Percentiles rank a stretch among this genome's conserved stretches.
These are phyloP conservation scores for Aspergillus sparsus DNA, from an alignment of 495 filamentous ascomycete genomes.

Conservation along the genomic window DNA sequence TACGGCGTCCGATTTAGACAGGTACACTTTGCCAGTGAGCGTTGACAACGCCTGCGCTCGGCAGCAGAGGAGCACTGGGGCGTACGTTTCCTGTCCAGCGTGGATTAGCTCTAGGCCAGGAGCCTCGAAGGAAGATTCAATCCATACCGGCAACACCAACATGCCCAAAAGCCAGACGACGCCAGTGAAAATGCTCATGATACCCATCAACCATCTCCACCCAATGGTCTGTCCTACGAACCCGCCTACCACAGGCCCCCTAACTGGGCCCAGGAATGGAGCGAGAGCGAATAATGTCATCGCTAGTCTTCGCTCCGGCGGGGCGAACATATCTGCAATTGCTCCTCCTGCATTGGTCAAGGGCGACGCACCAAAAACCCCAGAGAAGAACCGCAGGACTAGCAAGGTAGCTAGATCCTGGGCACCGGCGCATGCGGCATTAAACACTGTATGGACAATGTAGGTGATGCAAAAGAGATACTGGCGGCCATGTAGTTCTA, in stretches of 20 bases:
- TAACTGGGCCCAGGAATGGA: conserved; percentile 53
- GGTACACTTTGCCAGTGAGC: conserved; percentile 55
- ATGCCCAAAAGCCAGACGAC: conserved; percentile 33
- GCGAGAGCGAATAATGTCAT: conserved; percentile 58
- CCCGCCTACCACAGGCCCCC: conserved; percentile 55
- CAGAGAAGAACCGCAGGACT: conserved; percentile 69
- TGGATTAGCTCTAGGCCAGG: too few species aligned
- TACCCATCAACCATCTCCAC: conserved; percentile 57
- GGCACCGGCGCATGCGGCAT: conserved; percentile 56
- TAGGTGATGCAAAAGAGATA: conserved; percentile 31
- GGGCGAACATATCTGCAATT: conserved; percentile 69
- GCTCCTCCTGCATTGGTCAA: conserved; percentile 67
- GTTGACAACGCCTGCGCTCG: conserved; percentile 51
- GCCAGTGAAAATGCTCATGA: conserved; percentile 41
- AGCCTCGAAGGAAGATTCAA: too few species aligned
- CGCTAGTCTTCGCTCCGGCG: conserved; percentile 58
- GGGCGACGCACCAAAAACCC: conserved; percentile 66
- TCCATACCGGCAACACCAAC: conserved; percentile 35
- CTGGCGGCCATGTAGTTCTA: too few species aligned
- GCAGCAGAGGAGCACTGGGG: conserved; percentile 55
- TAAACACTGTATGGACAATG: conserved; percentile 62
- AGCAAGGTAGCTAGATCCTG: conserved; percentile 56
- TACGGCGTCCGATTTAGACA: conserved; percentile 50
- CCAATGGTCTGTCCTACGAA: conserved; percentile 52
- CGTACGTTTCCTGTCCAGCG: conserved; percentile 59